Evolutionary conservation across 768 basidiomycete genomes (phyloP), one percentile per base, ranked within the genome.

Genomic region (Calvatia gigantea): DNA sequence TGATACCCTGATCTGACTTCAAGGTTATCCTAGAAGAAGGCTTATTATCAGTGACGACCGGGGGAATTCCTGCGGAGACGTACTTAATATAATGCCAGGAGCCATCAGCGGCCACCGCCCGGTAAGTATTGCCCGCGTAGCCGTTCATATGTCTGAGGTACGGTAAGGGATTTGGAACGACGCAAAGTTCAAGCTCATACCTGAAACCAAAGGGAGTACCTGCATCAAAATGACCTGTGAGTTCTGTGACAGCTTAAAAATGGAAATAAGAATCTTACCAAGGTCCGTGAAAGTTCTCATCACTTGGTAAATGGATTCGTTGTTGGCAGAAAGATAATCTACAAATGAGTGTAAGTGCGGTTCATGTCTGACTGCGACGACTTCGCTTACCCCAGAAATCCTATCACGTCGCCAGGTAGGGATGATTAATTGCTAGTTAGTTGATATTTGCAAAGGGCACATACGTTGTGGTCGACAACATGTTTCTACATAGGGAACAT

Each of bases 1-100:
- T 60, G 44, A 62, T 57, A 17, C 61, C 61, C 51, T 62, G 61
- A 41, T 60, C 56, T 21, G 55, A 51, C 17, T 45, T 23, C 11
- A 50, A 51, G 32, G 62, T 77, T 71, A 56, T 77, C 70, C 67
- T 77, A 67, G 63, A 70, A 56, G 19, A 33, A 66, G 6, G 23
- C 29, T 42, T 6, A 23, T 23, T 15, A 51, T 32, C 23, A 44
- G 29, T 21, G 21, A 6, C 7, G n/a, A n/a, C 17, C 7, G 12
- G 25, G 21, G 12, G n/a, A 38, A 32, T 19, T 4, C 2, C 2
- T 25, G 6, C 14, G 27, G 17, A 23, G 3, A 43, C 58, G 61
- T 75, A 75, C 71, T 82, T 83, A 65, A 84, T 79, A 60, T 84
- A 84, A 23, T 74, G 72, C 61, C 75, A 75, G 51, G 75, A 73